phyloP scores from a whole-genome alignment of 2,329 filamentous ascomycete genomes.

The Trichoderma simmonsii region DNA sequence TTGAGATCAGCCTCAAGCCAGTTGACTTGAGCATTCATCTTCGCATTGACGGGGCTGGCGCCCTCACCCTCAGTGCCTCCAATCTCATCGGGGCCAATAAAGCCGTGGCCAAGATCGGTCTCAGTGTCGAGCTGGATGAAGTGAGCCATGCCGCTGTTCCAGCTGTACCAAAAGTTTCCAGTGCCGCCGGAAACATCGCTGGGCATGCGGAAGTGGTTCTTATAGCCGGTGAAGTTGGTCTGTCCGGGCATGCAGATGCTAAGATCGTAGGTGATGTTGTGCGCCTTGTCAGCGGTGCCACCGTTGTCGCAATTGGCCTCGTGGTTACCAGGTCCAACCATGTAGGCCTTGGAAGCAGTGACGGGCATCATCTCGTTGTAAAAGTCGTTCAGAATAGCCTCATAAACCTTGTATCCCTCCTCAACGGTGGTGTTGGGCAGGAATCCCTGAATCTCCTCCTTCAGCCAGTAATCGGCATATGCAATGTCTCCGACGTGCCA shows the following conservation, averaged over 20 bases:
- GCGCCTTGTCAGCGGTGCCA: background rate
- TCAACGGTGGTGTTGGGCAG: conserved; percentile 8
- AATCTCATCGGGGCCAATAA: conserved; percentile 6
- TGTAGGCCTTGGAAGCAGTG: conserved; percentile 1
- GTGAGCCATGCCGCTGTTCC: conserved; percentile 12
- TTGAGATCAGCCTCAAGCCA: conserved; percentile 5
- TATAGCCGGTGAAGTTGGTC: conserved; percentile 10
- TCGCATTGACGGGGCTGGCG: background rate
- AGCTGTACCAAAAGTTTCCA: conserved; percentile 15
- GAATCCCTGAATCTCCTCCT: conserved; percentile 16
- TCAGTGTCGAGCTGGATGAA: conserved; percentile 12
- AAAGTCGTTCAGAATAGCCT: conserved; percentile 10
- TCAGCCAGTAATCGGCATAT: conserved; percentile 12
- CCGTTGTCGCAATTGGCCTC: conserved; percentile 12
- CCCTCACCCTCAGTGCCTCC: conserved; percentile 7
- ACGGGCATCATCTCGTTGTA: conserved; percentile 13
- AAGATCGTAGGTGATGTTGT: conserved; percentile 7
- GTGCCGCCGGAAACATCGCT: conserved; percentile 1
- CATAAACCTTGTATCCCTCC: conserved; percentile 10
- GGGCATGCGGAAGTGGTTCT: conserved; percentile 14
- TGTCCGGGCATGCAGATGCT: conserved; percentile 12
- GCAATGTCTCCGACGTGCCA: conserved; percentile 13
- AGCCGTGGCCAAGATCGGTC: conserved; percentile 11
- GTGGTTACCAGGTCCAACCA: conserved; percentile 11
- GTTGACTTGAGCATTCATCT: conserved; percentile 2